Evolutionary conservation across 176 grass and related monocot genomes (phyloP).

Genomic region (Phoenix roebelenii): DNA sequence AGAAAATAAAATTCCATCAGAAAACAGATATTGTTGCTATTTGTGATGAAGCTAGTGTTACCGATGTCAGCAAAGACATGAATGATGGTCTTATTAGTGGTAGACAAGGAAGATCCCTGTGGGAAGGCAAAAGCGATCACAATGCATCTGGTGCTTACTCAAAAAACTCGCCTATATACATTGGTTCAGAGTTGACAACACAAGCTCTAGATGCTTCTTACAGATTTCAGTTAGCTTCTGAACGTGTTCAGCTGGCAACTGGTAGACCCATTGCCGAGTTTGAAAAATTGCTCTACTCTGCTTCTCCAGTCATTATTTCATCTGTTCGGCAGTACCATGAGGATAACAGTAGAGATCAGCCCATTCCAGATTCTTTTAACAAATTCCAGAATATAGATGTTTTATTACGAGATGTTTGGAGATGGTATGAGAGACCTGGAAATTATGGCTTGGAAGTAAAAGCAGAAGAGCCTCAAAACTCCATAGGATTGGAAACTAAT

Average conservation of each 20-base stretch:
- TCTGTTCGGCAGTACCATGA: too few species aligned
- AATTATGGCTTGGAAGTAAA: conserved; percentile 4
- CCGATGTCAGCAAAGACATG: too few species aligned
- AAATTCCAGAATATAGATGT: not conserved
- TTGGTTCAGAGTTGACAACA: not conserved
- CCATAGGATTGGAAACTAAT: too few species aligned
- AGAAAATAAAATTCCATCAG: too few species aligned
- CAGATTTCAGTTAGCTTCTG: not conserved
- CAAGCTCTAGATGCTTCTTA: not conserved
- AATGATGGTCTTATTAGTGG: too few species aligned
- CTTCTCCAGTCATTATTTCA: conserved; percentile 7
- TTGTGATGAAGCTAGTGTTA: too few species aligned
- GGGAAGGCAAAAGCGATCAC: too few species aligned
- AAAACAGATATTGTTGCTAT: too few species aligned
- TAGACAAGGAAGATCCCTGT: too few species aligned
- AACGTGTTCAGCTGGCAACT: not conserved
- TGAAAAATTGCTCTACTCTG: conserved; percentile 6
- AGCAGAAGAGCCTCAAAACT: not conserved
- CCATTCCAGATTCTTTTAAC: not conserved
- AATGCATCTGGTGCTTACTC: too few species aligned
- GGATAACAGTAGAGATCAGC: too few species aligned
- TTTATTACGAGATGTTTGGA: conserved; percentile 1
- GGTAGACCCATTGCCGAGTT: conserved; percentile 7
- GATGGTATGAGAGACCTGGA: not conserved
- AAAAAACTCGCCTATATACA: too few species aligned